phyloP scores from a whole-genome alignment of 495 filamentous ascomycete genomes.

The Penicillium nucicola region DNA sequence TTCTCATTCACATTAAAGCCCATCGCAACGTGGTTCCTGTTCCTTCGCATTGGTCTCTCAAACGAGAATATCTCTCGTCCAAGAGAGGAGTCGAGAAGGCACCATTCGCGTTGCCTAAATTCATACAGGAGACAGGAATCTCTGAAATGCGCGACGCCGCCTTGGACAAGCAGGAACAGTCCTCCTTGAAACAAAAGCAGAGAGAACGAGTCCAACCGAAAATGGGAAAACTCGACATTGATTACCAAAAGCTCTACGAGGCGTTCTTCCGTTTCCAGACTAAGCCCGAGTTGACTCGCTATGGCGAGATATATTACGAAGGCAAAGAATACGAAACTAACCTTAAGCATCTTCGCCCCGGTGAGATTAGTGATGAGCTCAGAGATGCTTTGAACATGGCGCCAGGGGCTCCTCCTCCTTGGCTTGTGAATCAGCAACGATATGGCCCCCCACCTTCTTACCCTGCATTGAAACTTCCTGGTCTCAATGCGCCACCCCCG shows the following conservation, averaged over 20 bases:
- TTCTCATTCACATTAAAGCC: conserved; percentile 91
- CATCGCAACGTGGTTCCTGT: conserved; percentile 96
- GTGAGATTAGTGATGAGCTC: conserved; percentile 84
- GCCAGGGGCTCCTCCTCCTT: conserved; percentile 89
- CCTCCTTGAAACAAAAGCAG: conserved; percentile 90
- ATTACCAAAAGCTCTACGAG: conserved; percentile 96
- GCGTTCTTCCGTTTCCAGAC: conserved; percentile 97
- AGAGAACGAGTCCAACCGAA: conserved; percentile 92
- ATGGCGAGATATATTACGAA: conserved; percentile 97
- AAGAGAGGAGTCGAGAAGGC: conserved; percentile 96
- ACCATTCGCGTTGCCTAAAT: conserved; percentile 88
- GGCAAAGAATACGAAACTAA: conserved; percentile 98
- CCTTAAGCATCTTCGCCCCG: conserved; percentile 80
- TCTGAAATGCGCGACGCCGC: conserved; percentile 97
- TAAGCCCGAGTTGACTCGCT: conserved; percentile 89
- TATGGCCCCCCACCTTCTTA: conserved; percentile 92
- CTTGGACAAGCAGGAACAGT: conserved; percentile 89
- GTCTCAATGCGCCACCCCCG: conserved; percentile 91
- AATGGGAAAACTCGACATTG: conserved; percentile 96
- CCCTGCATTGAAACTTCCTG: conserved; percentile 86
- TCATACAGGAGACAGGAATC: conserved; percentile 96
- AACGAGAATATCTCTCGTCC: conserved; percentile 93
- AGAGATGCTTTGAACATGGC: conserved; percentile 94
- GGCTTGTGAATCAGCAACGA: conserved; percentile 95
- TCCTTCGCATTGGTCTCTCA: conserved; percentile 88